Conservation (phyloP, 352 stramenopile genomes). For the Globisporangium sylvaticum region DNA sequence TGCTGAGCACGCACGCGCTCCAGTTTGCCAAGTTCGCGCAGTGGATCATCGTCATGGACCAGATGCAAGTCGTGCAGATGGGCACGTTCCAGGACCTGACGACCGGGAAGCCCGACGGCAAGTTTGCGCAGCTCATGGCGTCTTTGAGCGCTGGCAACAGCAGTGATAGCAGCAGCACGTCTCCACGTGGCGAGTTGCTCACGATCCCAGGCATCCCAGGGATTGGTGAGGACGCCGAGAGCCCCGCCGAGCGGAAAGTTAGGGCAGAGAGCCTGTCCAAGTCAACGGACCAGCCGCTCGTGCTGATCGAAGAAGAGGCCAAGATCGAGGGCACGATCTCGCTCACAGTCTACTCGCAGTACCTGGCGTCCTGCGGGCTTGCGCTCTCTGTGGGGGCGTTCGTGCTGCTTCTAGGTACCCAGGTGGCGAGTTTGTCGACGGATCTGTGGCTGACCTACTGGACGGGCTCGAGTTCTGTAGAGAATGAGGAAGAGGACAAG, state of each 20-base stretch:
- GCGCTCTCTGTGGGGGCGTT: constrained; percentile 32
- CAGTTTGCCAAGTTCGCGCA: constrained; percentile 50
- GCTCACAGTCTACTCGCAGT: constrained; percentile 35
- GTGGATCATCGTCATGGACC: constrained; percentile 76
- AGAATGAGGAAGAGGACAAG: background rate
- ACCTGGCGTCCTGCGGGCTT: constrained; percentile 44
- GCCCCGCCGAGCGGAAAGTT: background rate
- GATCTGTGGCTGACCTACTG: constrained; percentile 69
- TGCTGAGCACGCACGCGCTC: constrained; percentile 50
- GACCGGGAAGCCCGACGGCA: constrained; percentile 29
- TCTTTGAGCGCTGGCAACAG: background rate
- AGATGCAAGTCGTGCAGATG: constrained; percentile 58
- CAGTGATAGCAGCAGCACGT: background rate
- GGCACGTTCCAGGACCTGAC: constrained; percentile 55
- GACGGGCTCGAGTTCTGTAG: constrained; percentile 27
- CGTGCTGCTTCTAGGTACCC: constrained; percentile 34
- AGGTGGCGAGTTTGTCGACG: constrained; percentile 50
- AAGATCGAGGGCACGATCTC: constrained; percentile 39
- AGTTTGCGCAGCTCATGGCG: constrained; percentile 40
- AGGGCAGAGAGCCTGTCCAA: constrained; percentile 14
- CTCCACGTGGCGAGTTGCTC: too few relatives aligned
- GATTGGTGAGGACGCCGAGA: background rate
- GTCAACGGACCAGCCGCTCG: constrained; percentile 3
- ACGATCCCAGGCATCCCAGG: background rate
- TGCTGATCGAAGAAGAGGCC: constrained; percentile 45